phyloP scores from a whole-genome alignment of 148 eudicot species.

The Cornus controversa region DNA sequence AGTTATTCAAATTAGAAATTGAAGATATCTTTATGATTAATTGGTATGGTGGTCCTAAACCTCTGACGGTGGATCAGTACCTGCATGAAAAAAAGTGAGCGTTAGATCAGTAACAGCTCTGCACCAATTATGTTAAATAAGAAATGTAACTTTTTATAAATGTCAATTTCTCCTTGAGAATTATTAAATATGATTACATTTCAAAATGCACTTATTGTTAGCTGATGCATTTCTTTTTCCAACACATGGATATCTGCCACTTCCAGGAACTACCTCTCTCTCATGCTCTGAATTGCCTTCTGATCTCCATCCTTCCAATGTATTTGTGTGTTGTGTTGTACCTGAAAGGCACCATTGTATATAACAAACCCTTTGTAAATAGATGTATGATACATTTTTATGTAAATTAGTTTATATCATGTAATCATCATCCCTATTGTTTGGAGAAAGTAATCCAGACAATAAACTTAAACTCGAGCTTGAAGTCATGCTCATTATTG shows the following conservation, averaged over 20 bases:
- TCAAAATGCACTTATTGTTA: not conserved
- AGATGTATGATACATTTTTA: conserved; percentile 4
- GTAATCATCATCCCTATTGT: not conserved
- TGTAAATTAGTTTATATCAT: not conserved
- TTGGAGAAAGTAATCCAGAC: not conserved
- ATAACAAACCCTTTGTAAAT: not conserved
- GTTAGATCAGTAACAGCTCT: not conserved
- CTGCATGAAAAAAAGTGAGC: conserved; percentile 58
- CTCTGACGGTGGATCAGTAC: conserved; percentile 84
- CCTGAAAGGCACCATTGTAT: not conserved
- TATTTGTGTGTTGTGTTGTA: not conserved
- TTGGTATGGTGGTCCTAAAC: conserved; percentile 86
- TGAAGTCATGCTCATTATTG: not conserved
- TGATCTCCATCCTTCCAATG: not conserved
- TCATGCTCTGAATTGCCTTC: conserved; percentile 2
- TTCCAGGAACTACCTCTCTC: conserved; percentile 13
- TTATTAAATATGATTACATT: not conserved
- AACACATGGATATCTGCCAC: not conserved
- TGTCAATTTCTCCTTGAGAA: not conserved
- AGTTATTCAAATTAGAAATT: conserved; percentile 64
- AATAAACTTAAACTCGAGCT: not conserved
- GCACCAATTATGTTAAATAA: not conserved
- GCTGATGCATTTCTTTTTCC: conserved; percentile 7
- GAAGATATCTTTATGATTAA: conserved; percentile 73
- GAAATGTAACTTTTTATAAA: not conserved